These are phyloP conservation scores for Alternaria metachromatica DNA, from an alignment of 2,329 filamentous ascomycete species.

Conservation along the genomic window DNA sequence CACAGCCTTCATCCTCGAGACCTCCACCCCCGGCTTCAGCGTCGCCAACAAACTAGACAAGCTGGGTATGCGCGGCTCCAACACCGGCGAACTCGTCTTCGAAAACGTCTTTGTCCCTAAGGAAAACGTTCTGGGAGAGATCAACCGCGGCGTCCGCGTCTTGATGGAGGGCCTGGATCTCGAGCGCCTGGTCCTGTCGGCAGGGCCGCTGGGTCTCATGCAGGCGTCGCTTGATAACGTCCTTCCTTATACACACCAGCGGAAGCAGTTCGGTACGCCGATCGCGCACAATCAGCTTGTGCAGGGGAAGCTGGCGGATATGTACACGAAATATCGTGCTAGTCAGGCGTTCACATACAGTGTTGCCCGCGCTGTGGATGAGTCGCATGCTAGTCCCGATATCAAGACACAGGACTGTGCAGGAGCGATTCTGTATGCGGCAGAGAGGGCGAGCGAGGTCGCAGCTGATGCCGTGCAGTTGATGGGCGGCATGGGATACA, in stretches of 20 bases:
- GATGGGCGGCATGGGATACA: conserved; percentile 92
- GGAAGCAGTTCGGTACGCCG: conserved; percentile 85
- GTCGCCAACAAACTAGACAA: conserved; percentile 94
- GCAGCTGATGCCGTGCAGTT: conserved; percentile 89
- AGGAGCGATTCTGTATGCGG: conserved; percentile 90
- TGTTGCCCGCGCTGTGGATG: conserved; percentile 79
- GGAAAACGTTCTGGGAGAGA: conserved; percentile 77
- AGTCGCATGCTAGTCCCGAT: conserved; percentile 53
- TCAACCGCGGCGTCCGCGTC: conserved; percentile 85
- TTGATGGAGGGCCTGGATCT: conserved; percentile 97
- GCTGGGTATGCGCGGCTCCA: conserved; percentile 96
- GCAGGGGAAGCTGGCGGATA: conserved; percentile 91
- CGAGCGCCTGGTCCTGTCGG: conserved; percentile 88
- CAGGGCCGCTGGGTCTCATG: conserved; percentile 93
- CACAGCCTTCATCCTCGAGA: conserved; percentile 90
- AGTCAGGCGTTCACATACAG: conserved; percentile 86
- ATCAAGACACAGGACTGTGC: conserved; percentile 92
- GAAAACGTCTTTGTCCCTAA: conserved; percentile 87
- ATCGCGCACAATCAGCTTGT: conserved; percentile 93
- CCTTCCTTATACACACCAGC: conserved; percentile 86
- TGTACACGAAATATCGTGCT: conserved; percentile 93
- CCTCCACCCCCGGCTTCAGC: conserved; percentile 74
- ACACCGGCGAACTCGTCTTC: conserved; percentile 93
- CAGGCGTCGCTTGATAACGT: conserved; percentile 85
- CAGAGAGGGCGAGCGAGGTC: conserved; percentile 86